Percentiles rank a stretch among this genome's conserved stretches.
phyloP scores from a whole-genome alignment of 2,329 filamentous ascomycete species.

The Gaeumannomyces tritici region DNA sequence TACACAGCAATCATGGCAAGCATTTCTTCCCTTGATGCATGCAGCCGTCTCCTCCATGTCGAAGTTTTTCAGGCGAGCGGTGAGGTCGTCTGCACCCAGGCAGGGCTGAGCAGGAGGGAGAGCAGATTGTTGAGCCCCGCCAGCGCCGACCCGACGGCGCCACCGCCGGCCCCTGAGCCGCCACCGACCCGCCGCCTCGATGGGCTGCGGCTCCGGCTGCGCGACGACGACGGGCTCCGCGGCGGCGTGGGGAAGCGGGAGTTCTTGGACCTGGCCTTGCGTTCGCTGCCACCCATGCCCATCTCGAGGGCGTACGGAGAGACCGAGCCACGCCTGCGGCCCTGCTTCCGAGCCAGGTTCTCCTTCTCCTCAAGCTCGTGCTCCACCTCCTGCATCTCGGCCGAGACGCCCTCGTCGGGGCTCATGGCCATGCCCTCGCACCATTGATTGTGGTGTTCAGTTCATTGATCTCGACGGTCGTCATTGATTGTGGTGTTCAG shows the following conservation, averaged over 20 bases:
- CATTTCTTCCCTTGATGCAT: too few species aligned
- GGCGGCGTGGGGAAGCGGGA: slow-evolving; percentile 72
- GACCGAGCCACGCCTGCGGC: slow-evolving; percentile 55
- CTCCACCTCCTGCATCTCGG: slow-evolving; percentile 97
- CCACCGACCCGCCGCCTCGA: slow-evolving; percentile 31
- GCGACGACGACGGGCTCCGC: slow-evolving; percentile 68
- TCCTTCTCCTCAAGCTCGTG: slow-evolving; percentile 90
- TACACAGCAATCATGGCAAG: too few species aligned
- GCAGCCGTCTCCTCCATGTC: too few species aligned
- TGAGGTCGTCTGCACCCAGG: too few species aligned
- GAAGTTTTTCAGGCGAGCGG: too few species aligned
- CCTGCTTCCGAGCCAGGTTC: slow-evolving; percentile 58
- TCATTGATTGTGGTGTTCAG: too few species aligned
- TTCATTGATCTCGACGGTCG: too few species aligned
- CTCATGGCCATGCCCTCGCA: slow-evolving; percentile 89
- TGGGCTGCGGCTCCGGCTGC: slow-evolving; percentile 40
- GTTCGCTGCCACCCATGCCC: slow-evolving; percentile 48
- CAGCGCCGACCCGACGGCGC: slow-evolving; percentile 42
- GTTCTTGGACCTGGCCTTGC: slow-evolving; percentile 59
- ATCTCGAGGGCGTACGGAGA: slow-evolving; percentile 74
- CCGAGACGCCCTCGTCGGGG: slow-evolving; percentile 81
- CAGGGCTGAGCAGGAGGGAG: slow-evolving; percentile 80
- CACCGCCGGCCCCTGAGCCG: slow-evolving; percentile 23
- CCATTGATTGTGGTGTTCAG: too few species aligned
- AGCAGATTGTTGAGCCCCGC: slow-evolving; percentile 76